phyloP scores from a whole-genome alignment of 371 early-diverging fungal species.

The Rhizopus microsporus region DNA sequence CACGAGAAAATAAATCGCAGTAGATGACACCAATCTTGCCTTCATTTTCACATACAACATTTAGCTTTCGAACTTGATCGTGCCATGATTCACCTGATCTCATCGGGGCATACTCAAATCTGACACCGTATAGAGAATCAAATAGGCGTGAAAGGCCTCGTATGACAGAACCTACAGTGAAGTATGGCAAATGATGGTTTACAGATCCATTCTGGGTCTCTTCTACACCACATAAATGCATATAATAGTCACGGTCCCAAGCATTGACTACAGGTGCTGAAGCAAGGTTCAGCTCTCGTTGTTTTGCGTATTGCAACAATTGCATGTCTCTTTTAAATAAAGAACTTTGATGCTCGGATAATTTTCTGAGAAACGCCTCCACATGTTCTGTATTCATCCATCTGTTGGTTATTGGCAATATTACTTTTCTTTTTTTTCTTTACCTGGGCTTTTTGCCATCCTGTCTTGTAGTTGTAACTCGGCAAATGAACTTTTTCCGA shows the following conservation, averaged over 20 bases:
- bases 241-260: constrained; percentile 87
- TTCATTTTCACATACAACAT: constrained; percentile 83
- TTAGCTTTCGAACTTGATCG: constrained; percentile 81
- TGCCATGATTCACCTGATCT: constrained; percentile 86
- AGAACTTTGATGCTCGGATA: constrained; percentile 59
- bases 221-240: constrained; percentile 38
- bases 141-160: constrained; percentile 85
- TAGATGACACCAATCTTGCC: constrained; percentile 89
- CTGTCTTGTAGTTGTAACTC: constrained; percentile 86
- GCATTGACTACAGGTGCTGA: constrained; percentile 42
- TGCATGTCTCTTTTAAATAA: constrained; percentile 54
- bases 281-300: constrained; percentile 25
- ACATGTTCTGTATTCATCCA: constrained; percentile 63
- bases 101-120: constrained; percentile 67
- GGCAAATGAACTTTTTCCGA: constrained; percentile 81
- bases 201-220: constrained; percentile 29
- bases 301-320: constrained; percentile 46
- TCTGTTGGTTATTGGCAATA: not conserved
- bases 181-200: constrained; percentile 59
- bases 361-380: constrained; percentile 74
- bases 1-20: constrained; percentile 84
- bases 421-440: not conserved
- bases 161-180: constrained; percentile 86
- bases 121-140: constrained; percentile 81
- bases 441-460: constrained; percentile 89